Percentiles rank a stretch among this genome's conserved stretches.
Evolutionary conservation across 371 early-diverging fungal species (phyloP).

Genomic region (Mucor saturninus): DNA sequence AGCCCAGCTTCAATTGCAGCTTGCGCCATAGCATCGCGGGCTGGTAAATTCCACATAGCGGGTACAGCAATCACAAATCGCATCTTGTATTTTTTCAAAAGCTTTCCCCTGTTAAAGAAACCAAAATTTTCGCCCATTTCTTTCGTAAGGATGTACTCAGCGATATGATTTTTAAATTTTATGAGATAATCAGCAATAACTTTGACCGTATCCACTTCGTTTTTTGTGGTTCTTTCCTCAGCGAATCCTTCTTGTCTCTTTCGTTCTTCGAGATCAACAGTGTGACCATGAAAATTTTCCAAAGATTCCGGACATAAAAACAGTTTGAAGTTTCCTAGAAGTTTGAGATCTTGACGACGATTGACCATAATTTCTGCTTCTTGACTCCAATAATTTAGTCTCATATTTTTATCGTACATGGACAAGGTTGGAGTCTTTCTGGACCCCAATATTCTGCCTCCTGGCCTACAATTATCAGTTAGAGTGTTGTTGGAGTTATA

Average conservation of each 20-base stretch:
- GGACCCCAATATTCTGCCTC: background rate
- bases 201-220: background rate
- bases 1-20: slow-evolving; percentile 43
- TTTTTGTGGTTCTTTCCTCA: no score
- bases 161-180: background rate
- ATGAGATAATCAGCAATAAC: slow-evolving; percentile 8
- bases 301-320: slow-evolving; percentile 1
- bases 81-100: background rate
- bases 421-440: background rate
- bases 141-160: background rate
- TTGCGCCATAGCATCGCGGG: slow-evolving; percentile 39
- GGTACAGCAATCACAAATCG: slow-evolving; percentile 16
- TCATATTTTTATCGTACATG: background rate
- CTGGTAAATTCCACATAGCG: slow-evolving; percentile 45
- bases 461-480: background rate
- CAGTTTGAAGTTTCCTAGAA: slow-evolving; percentile 2
- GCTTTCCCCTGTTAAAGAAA: background rate
- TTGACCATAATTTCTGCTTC: background rate
- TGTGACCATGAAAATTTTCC: background rate
- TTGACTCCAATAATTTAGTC: background rate
- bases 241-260: no score
- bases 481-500: background rate
- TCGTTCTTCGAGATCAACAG: background rate
- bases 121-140: background rate
- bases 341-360: background rate